Evolutionary conservation across 345 rosid genomes (phyloP), one percentile per base, ranked within the genome.

Genomic region (Populus pruinosa): DNA sequence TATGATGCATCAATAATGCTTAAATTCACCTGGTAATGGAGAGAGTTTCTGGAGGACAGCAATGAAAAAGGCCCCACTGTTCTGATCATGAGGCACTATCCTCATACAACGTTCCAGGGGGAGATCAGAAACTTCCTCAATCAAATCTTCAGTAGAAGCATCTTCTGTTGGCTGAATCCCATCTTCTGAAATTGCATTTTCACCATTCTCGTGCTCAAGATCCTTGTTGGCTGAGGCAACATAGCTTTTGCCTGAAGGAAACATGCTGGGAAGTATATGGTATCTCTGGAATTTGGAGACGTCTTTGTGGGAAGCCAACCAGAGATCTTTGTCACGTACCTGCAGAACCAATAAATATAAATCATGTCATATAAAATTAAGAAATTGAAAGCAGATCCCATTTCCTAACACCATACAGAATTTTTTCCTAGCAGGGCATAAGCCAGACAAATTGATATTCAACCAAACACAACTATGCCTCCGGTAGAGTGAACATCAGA

Each of bases 71-170:
- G 97, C 95, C 74, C 97, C 99, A 12, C 90, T 85, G 85, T 93
- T 96, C 86, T 96, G 99, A 90, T 96, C 97, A 85, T 92, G 97
- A 82, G 99, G 97, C 70, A 91, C 73, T 83, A 96, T 89, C 88
- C 98, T 93, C 89, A 92, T 80, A 91, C 99, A 96, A 31, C 84
- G 86, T 75, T 92, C 95, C 64, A 96, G 88, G 16, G 95, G 95
- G 63, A 92, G 93, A 85, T 85, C 87, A 75, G 87, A 92, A 76
- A 87, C 85, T 84, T 92, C 96, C 80, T 82, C 90, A 38, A 80
- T 88, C 74, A 77, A 77, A 49, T 83, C 85, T 50, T 86, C 87
- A 33, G 71, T 70, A 12, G 78, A 78, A 81, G 71, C 62, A 72
- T 81, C 80, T 31, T 82, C 85, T 36, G 55, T 25, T 47, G 69